These are phyloP conservation scores for Protea cynaroides DNA, from an alignment of 164 flowering plant species.

Conservation along the genomic window DNA sequence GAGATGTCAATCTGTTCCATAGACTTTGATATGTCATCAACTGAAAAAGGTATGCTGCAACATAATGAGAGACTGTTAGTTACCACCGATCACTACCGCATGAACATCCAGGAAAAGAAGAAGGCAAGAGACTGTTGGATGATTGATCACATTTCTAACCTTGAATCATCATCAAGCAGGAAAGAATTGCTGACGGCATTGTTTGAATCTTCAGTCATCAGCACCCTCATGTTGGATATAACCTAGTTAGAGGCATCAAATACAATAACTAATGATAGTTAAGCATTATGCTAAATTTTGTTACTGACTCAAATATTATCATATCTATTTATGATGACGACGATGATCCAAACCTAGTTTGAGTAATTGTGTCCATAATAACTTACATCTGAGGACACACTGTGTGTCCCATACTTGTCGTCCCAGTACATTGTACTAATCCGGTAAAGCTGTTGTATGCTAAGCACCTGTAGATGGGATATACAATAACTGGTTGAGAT, in stretches of 20 bases:
- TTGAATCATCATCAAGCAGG: constrained; percentile 62
- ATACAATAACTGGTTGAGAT: constrained; percentile 8
- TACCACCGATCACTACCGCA: not conserved
- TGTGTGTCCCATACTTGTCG: constrained; percentile 95
- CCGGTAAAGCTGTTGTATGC: constrained; percentile 94
- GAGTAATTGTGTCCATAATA: constrained; percentile 27
- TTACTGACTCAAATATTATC: not conserved
- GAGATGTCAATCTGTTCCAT: constrained; percentile 80
- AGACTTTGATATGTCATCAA: constrained; percentile 90
- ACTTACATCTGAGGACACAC: constrained; percentile 85
- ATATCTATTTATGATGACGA: constrained; percentile 8
- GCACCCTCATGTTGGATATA: constrained; percentile 57
- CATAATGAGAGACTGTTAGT: not conserved
- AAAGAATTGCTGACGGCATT: constrained; percentile 63
- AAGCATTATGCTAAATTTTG: constrained; percentile 6
- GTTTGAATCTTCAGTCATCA: constrained; percentile 71
- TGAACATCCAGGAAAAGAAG: constrained; percentile 1
- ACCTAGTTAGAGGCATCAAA: constrained; percentile 27
- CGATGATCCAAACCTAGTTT: constrained; percentile 28
- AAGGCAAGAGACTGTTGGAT: not conserved
- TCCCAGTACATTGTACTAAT: constrained; percentile 99
- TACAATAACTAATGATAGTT: constrained; percentile 5
- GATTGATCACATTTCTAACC: constrained; percentile 22
- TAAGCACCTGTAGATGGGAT: constrained; percentile 61
- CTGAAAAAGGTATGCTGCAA: constrained; percentile 93